Conservation (phyloP, 129 eudicot species). For the Centaurea solstitialis region DNA sequence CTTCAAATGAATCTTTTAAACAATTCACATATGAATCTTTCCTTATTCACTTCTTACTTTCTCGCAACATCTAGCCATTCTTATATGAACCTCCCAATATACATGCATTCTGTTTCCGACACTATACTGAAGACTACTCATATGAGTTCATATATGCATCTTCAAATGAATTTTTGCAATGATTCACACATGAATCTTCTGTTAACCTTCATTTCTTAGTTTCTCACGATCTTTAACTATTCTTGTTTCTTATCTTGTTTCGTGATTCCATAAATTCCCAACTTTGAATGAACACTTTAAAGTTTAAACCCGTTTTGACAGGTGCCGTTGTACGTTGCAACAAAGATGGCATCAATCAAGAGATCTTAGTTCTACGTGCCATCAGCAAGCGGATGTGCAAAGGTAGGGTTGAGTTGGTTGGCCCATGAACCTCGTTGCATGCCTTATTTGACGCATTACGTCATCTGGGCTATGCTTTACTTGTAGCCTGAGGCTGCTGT, state of each 20-base stretch:
- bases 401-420: slow-evolving; percentile 76
- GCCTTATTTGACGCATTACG: slow-evolving; percentile 93
- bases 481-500: slow-evolving; percentile 55
- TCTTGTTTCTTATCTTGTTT: no score
- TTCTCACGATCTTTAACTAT: no score
- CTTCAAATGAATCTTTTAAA: neutral
- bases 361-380: slow-evolving; percentile 90
- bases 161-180: no score
- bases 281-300: no score
- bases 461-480: slow-evolving; percentile 64
- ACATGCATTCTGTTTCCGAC: no score
- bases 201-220: no score
- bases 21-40: neutral
- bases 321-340: slow-evolving; percentile 91
- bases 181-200: no score
- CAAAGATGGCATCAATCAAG: slow-evolving; percentile 93
- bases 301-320: slow-evolving; percentile 6
- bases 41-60: neutral
- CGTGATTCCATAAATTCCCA: no score
- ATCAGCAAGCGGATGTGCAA: slow-evolving; percentile 79
- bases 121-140: no score
- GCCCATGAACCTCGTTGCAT: slow-evolving; percentile 96
- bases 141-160: no score
- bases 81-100: no score
- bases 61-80: neutral